phyloP scores from a whole-genome alignment of 257 asterid species.

The Solanum medicagineum region DNA sequence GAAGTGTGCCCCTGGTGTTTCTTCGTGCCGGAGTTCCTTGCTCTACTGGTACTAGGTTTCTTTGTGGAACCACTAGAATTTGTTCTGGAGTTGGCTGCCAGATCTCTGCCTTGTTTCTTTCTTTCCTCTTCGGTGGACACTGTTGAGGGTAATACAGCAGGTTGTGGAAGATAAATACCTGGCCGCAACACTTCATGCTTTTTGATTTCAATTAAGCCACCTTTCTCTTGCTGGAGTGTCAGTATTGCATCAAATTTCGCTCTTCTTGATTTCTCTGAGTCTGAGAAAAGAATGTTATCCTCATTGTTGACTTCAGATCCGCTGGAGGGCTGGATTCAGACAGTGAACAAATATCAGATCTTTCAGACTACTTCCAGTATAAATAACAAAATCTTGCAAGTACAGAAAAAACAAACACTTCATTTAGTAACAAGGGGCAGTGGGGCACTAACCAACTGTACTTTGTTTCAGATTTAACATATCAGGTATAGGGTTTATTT shows the following conservation, averaged over 20 bases:
- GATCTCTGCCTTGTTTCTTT: slow-evolving; percentile 13
- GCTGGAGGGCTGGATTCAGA: slow-evolving; percentile 21
- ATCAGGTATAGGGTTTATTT: neutral
- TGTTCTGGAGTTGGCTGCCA: slow-evolving; percentile 13
- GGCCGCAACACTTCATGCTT: slow-evolving; percentile 57
- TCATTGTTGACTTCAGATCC: slow-evolving; percentile 23
- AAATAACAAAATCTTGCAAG: neutral
- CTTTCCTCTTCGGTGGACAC: slow-evolving; percentile 11
- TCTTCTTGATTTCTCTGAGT: slow-evolving; percentile 22
- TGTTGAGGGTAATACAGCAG: slow-evolving; percentile 27
- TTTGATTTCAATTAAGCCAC: slow-evolving; percentile 75
- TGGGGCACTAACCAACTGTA: neutral
- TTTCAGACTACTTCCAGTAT: neutral
- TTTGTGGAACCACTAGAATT: slow-evolving; percentile 30
- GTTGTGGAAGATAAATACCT: slow-evolving; percentile 70
- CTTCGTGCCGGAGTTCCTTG: slow-evolving; percentile 22
- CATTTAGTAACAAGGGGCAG: neutral
- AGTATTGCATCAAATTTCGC: slow-evolving; percentile 47
- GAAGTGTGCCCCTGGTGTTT: slow-evolving; percentile 37
- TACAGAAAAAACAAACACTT: neutral
- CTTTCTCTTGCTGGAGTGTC: slow-evolving; percentile 61
- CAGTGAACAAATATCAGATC: neutral
- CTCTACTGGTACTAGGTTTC: slow-evolving; percentile 40
- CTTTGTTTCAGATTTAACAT: neutral
- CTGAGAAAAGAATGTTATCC: slow-evolving; percentile 33